These are phyloP conservation scores for Thalassiosira hispida DNA, from an alignment of 352 stramenopile genomes.

Conservation along the genomic window DNA sequence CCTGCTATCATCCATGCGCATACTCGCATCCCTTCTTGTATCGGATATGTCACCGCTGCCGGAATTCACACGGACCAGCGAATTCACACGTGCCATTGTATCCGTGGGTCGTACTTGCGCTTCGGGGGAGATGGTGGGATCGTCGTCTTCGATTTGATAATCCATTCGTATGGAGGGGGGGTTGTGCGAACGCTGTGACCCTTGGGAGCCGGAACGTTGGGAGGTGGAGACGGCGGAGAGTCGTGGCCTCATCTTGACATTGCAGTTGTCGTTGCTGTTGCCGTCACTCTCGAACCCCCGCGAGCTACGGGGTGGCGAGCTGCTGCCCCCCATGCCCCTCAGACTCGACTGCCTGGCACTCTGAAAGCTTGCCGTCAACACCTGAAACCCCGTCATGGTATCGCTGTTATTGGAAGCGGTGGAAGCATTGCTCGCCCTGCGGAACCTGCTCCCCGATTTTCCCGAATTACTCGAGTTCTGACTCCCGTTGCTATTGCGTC, in stretches of 20 bases:
- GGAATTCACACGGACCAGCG: too few relatives aligned
- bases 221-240: too few relatives aligned
- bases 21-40: too few relatives aligned
- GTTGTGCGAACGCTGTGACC: not conserved
- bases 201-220: not conserved
- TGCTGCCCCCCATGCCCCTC: too few relatives aligned
- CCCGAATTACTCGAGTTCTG: not conserved
- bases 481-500: too few relatives aligned
- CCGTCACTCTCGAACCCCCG: too few relatives aligned
- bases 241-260: too few relatives aligned
- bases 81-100: too few relatives aligned
- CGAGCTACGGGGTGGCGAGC: too few relatives aligned
- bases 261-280: conserved; percentile 5
- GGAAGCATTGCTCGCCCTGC: not conserved
- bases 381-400: conserved; percentile 16
- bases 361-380: conserved; percentile 8
- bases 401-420: not conserved
- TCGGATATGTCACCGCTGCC: too few relatives aligned
- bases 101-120: too few relatives aligned
- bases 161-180: not conserved
- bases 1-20: not conserved
- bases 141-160: not conserved
- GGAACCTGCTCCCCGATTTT: not conserved
- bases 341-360: not conserved
- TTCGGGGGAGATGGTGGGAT: too few relatives aligned